Base-by-base conservation (phyloP, 129 eudicot genomes). In the Pittosporum tobira region DNA sequence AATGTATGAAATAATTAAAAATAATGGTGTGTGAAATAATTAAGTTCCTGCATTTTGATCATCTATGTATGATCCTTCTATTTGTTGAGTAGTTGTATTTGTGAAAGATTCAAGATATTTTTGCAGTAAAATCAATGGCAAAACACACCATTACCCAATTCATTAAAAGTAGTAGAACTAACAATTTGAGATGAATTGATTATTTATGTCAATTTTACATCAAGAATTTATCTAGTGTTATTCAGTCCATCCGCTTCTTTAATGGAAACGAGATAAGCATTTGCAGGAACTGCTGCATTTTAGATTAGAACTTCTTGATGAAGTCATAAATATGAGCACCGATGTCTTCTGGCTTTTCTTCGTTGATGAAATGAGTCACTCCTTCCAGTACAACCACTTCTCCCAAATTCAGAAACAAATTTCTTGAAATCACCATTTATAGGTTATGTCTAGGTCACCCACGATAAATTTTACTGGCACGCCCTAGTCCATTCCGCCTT, bases 371-470 rank as follows among this genome's bases (percentile, higher is more conserved):
- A 34, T 34, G 40, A 34, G 40, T 12, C 40, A 34, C 40, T 34
- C 40, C 40, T 34, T 34, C 40, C 40, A 34, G 7, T 0, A 34
- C 40, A 34, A 34, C 40, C 40, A 34, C 40, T 34, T 34, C 40
- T 5, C 10, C 40, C 40, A 34, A 12, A 0, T 34, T 6, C 6
- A 1, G 40, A 8, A 34, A n/a, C n/a, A n/a, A n/a, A n/a, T n/a
- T n/a, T n/a, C n/a, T n/a, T n/a, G n/a, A n/a, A n/a, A n/a, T n/a
- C n/a, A n/a, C n/a, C n/a, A n/a, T n/a, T 80, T 83, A 50, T 83
- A 87, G 36, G 96, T 87, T 51, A 83, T 46, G 65, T 87, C 96
- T 51, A 83, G 71, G 78, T 87, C 96, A n/a, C 96, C 96, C 24
- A 83, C 88, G 20, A 87, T 80, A 65, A 83, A 87, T 77, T 80